A percentile compares a stretch with the other conserved stretches of the same genome.
Conservation (phyloP, 768 basidiomycete species). For the Kwoniella dendrophila region DNA sequence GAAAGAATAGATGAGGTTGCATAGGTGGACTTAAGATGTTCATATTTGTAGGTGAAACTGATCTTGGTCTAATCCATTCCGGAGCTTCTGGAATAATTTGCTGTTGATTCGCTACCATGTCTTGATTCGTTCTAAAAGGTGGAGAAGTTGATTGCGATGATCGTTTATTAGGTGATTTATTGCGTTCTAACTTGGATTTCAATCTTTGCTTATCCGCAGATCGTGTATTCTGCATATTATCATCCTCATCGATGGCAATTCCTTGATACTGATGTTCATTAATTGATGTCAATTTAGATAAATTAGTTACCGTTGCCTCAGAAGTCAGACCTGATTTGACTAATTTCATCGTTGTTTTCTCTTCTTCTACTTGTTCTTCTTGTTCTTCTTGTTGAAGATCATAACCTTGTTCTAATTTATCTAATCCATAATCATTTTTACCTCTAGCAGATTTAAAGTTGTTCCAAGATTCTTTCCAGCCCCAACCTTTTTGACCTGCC, state of each 20-base stretch:
- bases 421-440: too few relatives aligned
- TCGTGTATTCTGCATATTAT: neutral
- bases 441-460: constrained; percentile 31
- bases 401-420: neutral
- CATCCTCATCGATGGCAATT: constrained; percentile 1
- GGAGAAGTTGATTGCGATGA: neutral
- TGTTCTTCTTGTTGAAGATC: neutral
- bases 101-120: neutral
- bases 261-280: neutral
- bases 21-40: constrained; percentile 34
- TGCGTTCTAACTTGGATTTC: neutral
- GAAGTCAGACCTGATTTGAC: constrained; percentile 7
- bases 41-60: constrained; percentile 32
- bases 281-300: neutral
- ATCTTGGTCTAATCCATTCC: constrained; percentile 40
- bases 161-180: constrained; percentile 33
- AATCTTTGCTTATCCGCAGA: neutral
- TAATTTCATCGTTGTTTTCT: constrained; percentile 31
- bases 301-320: neutral
- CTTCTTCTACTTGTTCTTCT: constrained; percentile 6
- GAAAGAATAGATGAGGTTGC: constrained; percentile 47
- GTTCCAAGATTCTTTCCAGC: constrained; percentile 28
- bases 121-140: neutral
- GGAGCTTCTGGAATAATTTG: constrained; percentile 16
- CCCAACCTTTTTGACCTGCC: constrained; percentile 23